These are phyloP conservation scores for Tolypocladium inflatum DNA, from an alignment of 2,329 filamentous ascomycete species.

Conservation along the genomic window DNA sequence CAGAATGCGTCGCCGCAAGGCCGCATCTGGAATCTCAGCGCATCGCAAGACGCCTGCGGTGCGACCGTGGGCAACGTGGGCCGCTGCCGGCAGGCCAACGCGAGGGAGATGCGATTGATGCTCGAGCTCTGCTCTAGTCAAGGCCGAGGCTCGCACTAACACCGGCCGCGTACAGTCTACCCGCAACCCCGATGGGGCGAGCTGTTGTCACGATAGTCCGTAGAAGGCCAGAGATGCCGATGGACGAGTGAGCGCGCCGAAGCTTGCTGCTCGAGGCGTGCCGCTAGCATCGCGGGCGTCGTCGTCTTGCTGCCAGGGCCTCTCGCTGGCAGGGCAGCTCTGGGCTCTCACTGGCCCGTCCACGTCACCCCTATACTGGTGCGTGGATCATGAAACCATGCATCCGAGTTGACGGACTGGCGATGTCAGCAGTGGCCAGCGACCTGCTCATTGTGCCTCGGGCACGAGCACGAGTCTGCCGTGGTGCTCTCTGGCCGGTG, in stretches of 20 bases:
- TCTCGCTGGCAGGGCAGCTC: not conserved
- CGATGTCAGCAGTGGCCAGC: not conserved
- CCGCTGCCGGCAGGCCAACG: not conserved
- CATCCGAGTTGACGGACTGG: not conserved
- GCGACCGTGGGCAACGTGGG: not conserved
- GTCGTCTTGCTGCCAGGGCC: not conserved
- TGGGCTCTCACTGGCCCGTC: conserved; percentile 4
- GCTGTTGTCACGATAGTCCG: not conserved
- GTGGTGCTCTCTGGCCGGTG: not conserved
- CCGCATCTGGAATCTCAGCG: not conserved
- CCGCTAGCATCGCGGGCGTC: not conserved
- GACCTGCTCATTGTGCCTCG: not conserved
- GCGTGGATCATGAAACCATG: not conserved
- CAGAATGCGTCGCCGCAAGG: not conserved
- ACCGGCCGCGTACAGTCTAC: not conserved
- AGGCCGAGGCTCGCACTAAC: not conserved
- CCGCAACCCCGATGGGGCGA: not conserved
- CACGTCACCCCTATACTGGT: not conserved
- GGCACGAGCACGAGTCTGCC: not conserved
- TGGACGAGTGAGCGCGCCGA: not conserved
- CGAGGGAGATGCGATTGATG: too few relatives aligned
- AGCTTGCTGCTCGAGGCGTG: not conserved
- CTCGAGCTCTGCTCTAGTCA: not conserved
- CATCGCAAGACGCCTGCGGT: not conserved
- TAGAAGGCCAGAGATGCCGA: not conserved